Conservation (phyloP, 2,329 filamentous ascomycete species). For the Alternaria brassicicola region DNA sequence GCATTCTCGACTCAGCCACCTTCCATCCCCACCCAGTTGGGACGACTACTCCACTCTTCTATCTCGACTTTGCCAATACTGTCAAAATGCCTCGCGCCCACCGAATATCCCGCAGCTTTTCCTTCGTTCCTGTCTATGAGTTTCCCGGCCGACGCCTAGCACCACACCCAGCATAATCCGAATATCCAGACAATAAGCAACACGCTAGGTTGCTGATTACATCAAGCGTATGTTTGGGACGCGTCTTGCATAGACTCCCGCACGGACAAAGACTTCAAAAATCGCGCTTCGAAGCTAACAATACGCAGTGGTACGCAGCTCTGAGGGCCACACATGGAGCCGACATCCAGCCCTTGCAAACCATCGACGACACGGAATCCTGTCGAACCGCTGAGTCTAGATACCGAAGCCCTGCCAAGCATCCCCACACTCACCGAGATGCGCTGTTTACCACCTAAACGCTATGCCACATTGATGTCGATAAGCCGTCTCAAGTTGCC, state of each 20-base stretch:
- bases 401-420: constrained; percentile 13
- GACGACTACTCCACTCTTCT: constrained; percentile 13
- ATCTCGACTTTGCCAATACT: constrained; percentile 15
- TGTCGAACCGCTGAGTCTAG: constrained; percentile 11
- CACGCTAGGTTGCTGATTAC: background rate
- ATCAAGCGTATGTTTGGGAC: constrained; percentile 4
- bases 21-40: constrained; percentile 18
- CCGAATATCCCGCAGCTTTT: constrained; percentile 6
- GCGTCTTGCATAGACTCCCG: background rate
- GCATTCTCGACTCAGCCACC: constrained; percentile 18
- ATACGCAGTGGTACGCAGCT: constrained; percentile 4
- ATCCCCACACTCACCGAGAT: constrained; percentile 11
- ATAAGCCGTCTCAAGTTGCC: constrained; percentile 9
- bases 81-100: constrained; percentile 16
- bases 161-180: constrained; percentile 8
- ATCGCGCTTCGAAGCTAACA: background rate
- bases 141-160: constrained; percentile 5
- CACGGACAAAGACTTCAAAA: background rate
- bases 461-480: constrained; percentile 16
- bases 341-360: constrained; percentile 1
- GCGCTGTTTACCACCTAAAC: constrained; percentile 6
- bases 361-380: background rate
- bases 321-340: background rate
- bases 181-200: background rate
- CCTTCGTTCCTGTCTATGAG: background rate